Percentiles rank a stretch among this genome's conserved stretches.
These are phyloP conservation scores for Phoma sp. DNA, from an alignment of 2,329 filamentous ascomycete genomes.

Conservation along the genomic window DNA sequence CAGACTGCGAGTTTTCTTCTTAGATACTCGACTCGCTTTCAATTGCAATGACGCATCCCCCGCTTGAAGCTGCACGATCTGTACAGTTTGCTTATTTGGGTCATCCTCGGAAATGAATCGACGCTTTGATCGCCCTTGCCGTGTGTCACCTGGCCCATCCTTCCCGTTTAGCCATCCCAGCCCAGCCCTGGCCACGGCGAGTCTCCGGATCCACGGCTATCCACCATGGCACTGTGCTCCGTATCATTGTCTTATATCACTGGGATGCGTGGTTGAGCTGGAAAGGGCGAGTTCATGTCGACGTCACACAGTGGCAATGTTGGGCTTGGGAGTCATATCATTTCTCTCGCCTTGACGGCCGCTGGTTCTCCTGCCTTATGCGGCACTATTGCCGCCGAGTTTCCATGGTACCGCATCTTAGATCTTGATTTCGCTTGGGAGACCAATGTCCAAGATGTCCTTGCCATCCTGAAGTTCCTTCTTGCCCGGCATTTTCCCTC, in stretches of 20 bases:
- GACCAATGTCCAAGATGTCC: slow-evolving; percentile 55
- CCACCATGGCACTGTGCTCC: slow-evolving; percentile 14
- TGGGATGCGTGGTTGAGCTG: slow-evolving; percentile 15
- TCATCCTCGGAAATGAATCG: slow-evolving; percentile 39
- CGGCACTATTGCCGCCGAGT: slow-evolving; percentile 2
- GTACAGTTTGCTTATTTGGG: slow-evolving; percentile 11
- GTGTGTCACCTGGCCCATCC: slow-evolving; percentile 23
- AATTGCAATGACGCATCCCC: slow-evolving; percentile 5
- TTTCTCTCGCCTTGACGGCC: slow-evolving; percentile 16
- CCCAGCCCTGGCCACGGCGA: no score
- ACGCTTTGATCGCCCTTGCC: slow-evolving; percentile 35
- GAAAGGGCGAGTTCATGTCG: slow-evolving; percentile 18
- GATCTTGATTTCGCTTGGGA: slow-evolving; percentile 57
- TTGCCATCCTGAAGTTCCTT: slow-evolving; percentile 71
- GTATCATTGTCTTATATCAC: slow-evolving; percentile 15
- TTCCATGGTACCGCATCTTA: slow-evolving; percentile 24
- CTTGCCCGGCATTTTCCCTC: slow-evolving; percentile 83
- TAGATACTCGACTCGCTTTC: neutral
- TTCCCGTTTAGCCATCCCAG: slow-evolving; percentile 14
- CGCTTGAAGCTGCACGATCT: neutral
- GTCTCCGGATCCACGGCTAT: neutral
- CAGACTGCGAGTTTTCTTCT: neutral
- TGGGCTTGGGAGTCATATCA: slow-evolving; percentile 16
- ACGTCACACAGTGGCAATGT: slow-evolving; percentile 26
- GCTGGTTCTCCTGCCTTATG: slow-evolving; percentile 9